Conservation (phyloP, 164 flowering plant genomes). For the Platanus orientalis region DNA sequence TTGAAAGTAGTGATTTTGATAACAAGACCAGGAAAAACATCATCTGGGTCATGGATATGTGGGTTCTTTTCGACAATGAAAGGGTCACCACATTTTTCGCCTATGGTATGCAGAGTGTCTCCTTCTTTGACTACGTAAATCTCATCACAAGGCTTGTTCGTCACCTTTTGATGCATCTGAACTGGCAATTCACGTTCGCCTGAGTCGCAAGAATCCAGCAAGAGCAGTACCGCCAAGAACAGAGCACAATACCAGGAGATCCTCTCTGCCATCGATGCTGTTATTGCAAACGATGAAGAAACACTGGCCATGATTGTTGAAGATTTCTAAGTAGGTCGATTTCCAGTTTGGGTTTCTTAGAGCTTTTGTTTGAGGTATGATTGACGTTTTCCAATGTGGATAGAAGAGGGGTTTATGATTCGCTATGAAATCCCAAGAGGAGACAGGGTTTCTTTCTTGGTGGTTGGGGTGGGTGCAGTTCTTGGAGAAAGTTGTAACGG, state of each 20-base stretch:
- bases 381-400: not conserved
- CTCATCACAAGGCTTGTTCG: conserved; percentile 27
- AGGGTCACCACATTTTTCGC: conserved; percentile 32
- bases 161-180: not conserved
- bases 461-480: conserved; percentile 24
- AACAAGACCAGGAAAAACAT: conserved; percentile 35
- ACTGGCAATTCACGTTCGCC: conserved; percentile 1
- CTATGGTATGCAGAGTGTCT: conserved; percentile 32
- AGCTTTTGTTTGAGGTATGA: not conserved
- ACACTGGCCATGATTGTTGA: not conserved
- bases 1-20: conserved; percentile 28
- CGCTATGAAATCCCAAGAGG: not conserved
- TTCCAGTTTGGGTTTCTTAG: not conserved
- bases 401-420: not conserved
- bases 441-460: not conserved
- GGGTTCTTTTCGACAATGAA: conserved; percentile 32
- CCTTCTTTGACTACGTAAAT: conserved; percentile 34
- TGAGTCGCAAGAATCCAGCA: conserved; percentile 14
- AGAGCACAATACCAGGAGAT: conserved; percentile 14
- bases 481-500: conserved; percentile 22
- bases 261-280: conserved; percentile 8
- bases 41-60: conserved; percentile 34
- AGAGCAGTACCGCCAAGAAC: conserved; percentile 9
- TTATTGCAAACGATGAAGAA: conserved; percentile 1
- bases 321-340: not conserved